Conservation (phyloP, 192 early-diverging fungal species). For the Rhizoclosmatium sp. region DNA sequence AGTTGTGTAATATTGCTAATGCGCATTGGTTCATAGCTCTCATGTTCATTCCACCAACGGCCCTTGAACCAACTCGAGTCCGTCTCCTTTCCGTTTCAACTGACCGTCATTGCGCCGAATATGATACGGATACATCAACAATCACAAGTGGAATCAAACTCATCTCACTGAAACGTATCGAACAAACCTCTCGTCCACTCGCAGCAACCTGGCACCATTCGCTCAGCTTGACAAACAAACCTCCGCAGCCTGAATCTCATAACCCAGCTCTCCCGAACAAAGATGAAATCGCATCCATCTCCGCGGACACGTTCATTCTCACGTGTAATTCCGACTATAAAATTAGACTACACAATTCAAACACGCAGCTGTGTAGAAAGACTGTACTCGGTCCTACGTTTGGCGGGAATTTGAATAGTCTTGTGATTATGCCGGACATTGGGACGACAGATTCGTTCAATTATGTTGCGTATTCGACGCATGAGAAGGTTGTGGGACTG, state of each 20-base stretch:
- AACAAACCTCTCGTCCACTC: conserved; percentile 54
- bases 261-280: neutral
- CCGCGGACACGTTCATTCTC: conserved; percentile 54
- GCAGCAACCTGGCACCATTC: conserved; percentile 52
- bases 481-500: conserved; percentile 61
- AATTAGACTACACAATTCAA: conserved; percentile 50
- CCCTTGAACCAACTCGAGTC: conserved; percentile 22
- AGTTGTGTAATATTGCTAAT: neutral
- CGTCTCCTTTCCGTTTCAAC: conserved; percentile 52
- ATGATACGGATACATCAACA: conserved; percentile 49
- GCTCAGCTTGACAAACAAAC: neutral
- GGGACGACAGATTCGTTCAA: conserved; percentile 26
- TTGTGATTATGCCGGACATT: conserved; percentile 29
- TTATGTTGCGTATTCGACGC: conserved; percentile 50
- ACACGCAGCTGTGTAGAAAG: conserved; percentile 59
- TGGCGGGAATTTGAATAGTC: conserved; percentile 43
- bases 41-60: conserved; percentile 45
- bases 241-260: neutral
- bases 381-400: conserved; percentile 65
- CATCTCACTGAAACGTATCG: conserved; percentile 49
- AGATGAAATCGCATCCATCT: neutral
- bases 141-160: conserved; percentile 51
- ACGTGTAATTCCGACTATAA: conserved; percentile 55
- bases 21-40: conserved; percentile 31
- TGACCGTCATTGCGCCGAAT: conserved; percentile 59